These are phyloP conservation scores for Dactylella cylindrospora DNA, from an alignment of 2,329 filamentous ascomycete species.

Conservation along the genomic window DNA sequence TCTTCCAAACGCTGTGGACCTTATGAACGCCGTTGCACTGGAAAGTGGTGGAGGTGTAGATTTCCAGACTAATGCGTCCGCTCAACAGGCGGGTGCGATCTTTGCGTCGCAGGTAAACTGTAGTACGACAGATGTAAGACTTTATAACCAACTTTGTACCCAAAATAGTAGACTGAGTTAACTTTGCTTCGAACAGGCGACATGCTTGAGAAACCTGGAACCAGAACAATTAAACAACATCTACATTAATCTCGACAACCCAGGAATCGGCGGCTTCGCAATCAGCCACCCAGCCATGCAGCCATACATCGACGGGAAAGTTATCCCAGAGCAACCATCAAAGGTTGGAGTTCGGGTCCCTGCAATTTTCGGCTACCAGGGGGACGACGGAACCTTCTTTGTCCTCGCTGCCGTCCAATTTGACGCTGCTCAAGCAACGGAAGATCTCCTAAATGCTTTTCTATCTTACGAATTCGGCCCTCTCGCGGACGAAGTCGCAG, in stretches of 20 bases:
- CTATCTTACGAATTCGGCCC: slow-evolving; percentile 12
- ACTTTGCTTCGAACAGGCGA: not conserved
- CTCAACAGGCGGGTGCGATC: slow-evolving; percentile 7
- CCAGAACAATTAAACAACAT: slow-evolving; percentile 2
- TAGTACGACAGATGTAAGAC: slow-evolving; percentile 16
- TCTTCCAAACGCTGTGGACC: slow-evolving; percentile 6
- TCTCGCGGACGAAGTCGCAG: slow-evolving; percentile 1
- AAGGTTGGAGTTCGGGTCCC: slow-evolving; percentile 17
- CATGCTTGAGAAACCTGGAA: slow-evolving; percentile 7
- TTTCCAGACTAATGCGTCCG: slow-evolving; percentile 14
- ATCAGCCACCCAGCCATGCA: slow-evolving; percentile 3
- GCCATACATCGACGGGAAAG: slow-evolving; percentile 23
- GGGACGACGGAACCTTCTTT: slow-evolving; percentile 15
- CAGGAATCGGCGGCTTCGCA: not conserved
- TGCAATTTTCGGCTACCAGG: slow-evolving; percentile 6
- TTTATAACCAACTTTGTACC: not conserved
- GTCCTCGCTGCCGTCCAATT: not conserved
- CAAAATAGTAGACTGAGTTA: not conserved
- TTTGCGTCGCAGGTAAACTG: slow-evolving; percentile 21
- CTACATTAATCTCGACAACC: not conserved
- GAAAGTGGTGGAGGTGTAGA: slow-evolving; percentile 23
- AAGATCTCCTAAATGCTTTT: not conserved
- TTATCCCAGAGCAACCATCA: slow-evolving; percentile 27
- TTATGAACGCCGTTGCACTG: slow-evolving; percentile 19
- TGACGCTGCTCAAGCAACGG: not conserved